phyloP scores from a whole-genome alignment of 2,329 filamentous ascomycete species.

The Aureobasidium zeae region DNA sequence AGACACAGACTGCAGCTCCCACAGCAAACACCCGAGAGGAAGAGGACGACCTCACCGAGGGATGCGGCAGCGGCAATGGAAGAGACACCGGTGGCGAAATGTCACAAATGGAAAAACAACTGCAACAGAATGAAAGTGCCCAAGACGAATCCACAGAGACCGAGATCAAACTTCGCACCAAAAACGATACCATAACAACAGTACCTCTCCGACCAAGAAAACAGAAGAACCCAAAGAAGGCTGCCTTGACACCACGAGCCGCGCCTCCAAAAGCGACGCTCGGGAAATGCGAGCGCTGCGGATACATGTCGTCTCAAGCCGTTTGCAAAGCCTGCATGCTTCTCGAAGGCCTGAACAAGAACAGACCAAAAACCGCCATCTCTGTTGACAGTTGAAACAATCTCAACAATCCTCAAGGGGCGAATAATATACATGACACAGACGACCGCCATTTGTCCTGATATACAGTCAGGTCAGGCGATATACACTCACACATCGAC shows the following conservation, averaged over 20 bases:
- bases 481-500: too few species aligned
- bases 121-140: conserved; percentile 56
- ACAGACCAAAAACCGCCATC: conserved; percentile 36
- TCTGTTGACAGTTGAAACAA: conserved; percentile 22
- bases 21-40: conserved; percentile 29
- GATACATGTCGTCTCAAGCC: conserved; percentile 89
- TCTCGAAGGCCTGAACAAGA: conserved; percentile 83
- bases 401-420: neutral
- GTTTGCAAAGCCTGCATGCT: conserved; percentile 91
- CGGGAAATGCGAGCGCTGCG: conserved; percentile 76
- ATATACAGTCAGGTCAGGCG: too few species aligned
- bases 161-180: conserved; percentile 44
- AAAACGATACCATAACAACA: conserved; percentile 11
- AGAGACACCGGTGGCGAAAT: conserved; percentile 64
- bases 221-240: conserved; percentile 24
- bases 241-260: conserved; percentile 25
- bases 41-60: conserved; percentile 54
- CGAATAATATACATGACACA: neutral
- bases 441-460: too few species aligned
- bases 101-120: conserved; percentile 66
- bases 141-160: conserved; percentile 48
- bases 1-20: conserved; percentile 20
- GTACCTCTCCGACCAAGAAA: conserved; percentile 28
- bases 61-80: conserved; percentile 65
- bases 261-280: conserved; percentile 52